Evolutionary conservation across 106 monocot genomes (phyloP).

Genomic region (Dioscorea dumetorum): DNA sequence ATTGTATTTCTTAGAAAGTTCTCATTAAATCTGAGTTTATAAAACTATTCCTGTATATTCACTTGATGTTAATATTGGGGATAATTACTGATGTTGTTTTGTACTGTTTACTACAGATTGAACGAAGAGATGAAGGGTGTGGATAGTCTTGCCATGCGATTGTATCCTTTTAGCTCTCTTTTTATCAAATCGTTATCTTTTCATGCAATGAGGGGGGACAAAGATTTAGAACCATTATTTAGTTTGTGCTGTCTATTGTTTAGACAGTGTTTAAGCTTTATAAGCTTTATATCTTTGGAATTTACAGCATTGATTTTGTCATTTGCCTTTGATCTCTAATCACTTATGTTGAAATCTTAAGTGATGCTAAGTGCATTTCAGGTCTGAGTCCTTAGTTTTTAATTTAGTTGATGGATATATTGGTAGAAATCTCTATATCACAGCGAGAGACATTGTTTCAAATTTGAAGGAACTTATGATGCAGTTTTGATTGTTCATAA

Average conservation of each 20-base stretch:
- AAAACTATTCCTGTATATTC: no score
- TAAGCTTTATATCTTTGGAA: neutral
- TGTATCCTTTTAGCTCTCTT: slow-evolving; percentile 44
- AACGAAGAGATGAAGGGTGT: slow-evolving; percentile 74
- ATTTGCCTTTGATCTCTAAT: neutral
- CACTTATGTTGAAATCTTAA: neutral
- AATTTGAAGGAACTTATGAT: neutral
- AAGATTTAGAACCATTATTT: neutral
- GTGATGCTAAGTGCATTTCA: neutral
- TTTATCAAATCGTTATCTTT: neutral
- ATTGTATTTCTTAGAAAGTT: no score
- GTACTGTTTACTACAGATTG: slow-evolving; percentile 28
- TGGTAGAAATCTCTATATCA: neutral
- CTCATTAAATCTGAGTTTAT: no score
- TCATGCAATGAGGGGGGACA: neutral
- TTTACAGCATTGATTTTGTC: neutral
- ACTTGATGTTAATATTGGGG: no score
- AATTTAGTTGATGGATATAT: neutral
- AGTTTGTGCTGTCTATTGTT: neutral
- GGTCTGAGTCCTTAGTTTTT: neutral
- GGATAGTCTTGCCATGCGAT: slow-evolving; percentile 52
- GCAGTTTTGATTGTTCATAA: neutral
- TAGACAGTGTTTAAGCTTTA: neutral
- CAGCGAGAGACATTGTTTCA: neutral
- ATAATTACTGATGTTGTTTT: neutral